phyloP scores from a whole-genome alignment of 108 stramenopile species.

The Nitzschia inconspicua region DNA sequence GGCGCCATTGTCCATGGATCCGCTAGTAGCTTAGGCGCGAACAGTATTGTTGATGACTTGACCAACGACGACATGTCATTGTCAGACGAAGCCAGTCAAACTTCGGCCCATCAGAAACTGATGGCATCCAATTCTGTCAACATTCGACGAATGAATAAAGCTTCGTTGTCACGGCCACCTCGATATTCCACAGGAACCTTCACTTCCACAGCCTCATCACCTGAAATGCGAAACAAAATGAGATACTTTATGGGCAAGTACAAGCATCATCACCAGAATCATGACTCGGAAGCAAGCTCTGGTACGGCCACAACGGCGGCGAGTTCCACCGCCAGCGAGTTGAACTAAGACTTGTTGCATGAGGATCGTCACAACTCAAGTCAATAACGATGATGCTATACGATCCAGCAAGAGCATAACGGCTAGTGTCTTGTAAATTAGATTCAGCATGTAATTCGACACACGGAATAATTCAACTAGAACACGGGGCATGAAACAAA shows the following conservation, averaged over 20 bases:
- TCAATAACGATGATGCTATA: no score
- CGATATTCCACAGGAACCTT: slow-evolving; percentile 5
- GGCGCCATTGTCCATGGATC: background rate
- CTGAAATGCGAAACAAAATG: slow-evolving; percentile 27
- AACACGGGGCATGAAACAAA: no score
- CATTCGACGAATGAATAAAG: background rate
- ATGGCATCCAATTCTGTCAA: background rate
- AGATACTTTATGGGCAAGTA: slow-evolving; percentile 34
- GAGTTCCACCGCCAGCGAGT: no score
- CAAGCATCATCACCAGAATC: background rate
- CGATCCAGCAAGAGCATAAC: no score
- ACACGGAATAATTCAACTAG: no score
- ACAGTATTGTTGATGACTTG: slow-evolving; percentile 5
- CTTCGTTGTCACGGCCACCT: background rate
- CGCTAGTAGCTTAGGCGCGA: no score
- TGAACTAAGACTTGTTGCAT: no score
- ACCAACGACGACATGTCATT: background rate
- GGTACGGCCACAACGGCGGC: no score
- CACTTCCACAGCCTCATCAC: no score
- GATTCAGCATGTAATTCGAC: no score
- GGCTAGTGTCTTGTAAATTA: no score
- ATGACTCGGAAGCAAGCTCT: background rate
- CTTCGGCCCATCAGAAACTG: background rate
- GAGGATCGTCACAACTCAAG: no score
- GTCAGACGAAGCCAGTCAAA: background rate